These are phyloP conservation scores for Santalum album DNA, from an alignment of 164 flowering plant genomes.

Conservation along the genomic window DNA sequence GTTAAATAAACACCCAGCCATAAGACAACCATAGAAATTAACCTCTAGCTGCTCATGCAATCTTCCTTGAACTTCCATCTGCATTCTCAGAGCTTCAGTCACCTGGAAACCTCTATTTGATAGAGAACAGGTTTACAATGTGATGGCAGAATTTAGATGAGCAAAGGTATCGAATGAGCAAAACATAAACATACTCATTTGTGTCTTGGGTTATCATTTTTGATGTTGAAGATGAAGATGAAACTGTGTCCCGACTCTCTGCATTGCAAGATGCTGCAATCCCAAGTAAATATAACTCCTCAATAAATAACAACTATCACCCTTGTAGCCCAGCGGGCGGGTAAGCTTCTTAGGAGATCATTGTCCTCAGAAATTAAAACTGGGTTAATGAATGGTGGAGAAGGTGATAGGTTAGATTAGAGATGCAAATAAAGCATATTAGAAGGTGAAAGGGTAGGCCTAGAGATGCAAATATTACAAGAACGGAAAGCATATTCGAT, in stretches of 20 bases:
- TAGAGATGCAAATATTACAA: no score
- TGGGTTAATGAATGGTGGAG: no score
- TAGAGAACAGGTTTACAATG: constrained; percentile 1
- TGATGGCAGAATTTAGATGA: not conserved
- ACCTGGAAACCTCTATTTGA: constrained; percentile 67
- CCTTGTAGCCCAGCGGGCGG: no score
- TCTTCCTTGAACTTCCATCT: constrained; percentile 94
- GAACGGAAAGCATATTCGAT: no score
- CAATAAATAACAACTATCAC: no score
- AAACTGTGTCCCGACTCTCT: constrained; percentile 68
- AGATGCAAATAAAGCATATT: no score
- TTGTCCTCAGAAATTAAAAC: no score
- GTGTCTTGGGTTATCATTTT: constrained; percentile 60
- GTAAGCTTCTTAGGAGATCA: no score
- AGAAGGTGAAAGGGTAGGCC: no score
- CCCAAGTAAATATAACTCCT: constrained; percentile 3
- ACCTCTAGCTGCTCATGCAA: constrained; percentile 96
- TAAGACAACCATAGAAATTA: constrained; percentile 7
- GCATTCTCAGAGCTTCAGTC: constrained; percentile 87
- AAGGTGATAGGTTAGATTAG: no score
- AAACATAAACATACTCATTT: constrained; percentile 57
- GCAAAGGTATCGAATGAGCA: not conserved
- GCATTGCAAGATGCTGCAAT: constrained; percentile 61
- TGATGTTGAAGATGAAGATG: constrained; percentile 54
- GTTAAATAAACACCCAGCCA: not conserved